Conservation (phyloP, 306 rosid genomes). For the Vigna reflexopilosa region DNA sequence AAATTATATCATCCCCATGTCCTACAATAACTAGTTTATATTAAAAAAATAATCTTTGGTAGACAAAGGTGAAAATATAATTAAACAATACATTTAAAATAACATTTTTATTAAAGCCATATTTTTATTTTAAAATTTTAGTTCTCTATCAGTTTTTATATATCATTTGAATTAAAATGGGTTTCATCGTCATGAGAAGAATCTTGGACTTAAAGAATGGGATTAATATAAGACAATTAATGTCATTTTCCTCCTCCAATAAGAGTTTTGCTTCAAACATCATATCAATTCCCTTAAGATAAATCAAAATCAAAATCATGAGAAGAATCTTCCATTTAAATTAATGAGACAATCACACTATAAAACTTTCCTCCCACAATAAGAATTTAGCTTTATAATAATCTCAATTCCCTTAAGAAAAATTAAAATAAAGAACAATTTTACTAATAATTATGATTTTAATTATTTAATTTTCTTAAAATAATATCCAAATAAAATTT, state of each 20-base stretch:
- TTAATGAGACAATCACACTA: too few species aligned
- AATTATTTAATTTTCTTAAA: too few species aligned
- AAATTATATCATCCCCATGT: neutral
- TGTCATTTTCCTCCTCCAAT: constrained; percentile 43
- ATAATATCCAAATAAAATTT: too few species aligned
- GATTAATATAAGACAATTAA: neutral
- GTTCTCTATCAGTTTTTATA: neutral
- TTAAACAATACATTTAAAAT: neutral
- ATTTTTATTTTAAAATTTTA: neutral
- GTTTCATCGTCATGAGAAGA: constrained; percentile 48
- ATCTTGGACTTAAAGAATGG: constrained; percentile 3
- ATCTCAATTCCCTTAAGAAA: too few species aligned
- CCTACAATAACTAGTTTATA: neutral
- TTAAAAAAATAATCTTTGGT: too few species aligned
- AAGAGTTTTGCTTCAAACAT: constrained; percentile 44
- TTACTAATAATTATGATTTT: too few species aligned
- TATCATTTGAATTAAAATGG: neutral
- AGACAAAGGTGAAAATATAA: neutral
- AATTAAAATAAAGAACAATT: too few species aligned
- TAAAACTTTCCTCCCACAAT: too few species aligned
- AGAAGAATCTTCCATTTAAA: too few species aligned
- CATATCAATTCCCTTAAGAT: constrained; percentile 35
- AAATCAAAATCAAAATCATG: constrained; percentile 34
- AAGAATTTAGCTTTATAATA: too few species aligned
- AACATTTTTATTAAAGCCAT: neutral